Conservation (phyloP, 768 basidiomycete species). For the Tulasnella sp. region DNA sequence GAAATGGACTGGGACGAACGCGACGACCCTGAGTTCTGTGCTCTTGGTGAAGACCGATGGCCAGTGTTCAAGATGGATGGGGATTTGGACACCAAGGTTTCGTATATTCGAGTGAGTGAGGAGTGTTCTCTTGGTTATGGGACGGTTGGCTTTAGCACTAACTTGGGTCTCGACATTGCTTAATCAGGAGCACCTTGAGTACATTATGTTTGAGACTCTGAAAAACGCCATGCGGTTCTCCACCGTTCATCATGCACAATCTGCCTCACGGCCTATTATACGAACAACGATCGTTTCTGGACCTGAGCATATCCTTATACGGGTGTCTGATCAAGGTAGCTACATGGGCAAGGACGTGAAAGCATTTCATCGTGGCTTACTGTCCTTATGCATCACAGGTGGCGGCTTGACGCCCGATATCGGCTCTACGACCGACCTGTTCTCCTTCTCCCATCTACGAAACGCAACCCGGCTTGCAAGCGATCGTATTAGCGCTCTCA, state of each 20-base stretch:
- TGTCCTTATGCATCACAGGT: constrained; percentile 34
- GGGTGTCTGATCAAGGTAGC: constrained; percentile 84
- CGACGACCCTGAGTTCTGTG: constrained; percentile 25
- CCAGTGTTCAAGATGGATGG: constrained; percentile 67
- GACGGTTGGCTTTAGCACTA: background rate
- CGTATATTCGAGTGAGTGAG: constrained; percentile 66
- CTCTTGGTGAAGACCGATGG: constrained; percentile 21
- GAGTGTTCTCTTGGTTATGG: background rate
- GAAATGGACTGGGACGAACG: constrained; percentile 38
- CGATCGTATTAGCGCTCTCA: constrained; percentile 56
- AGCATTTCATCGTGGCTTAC: background rate
- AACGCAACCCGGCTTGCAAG: constrained; percentile 61
- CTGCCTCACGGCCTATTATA: constrained; percentile 43
- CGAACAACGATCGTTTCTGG: constrained; percentile 66
- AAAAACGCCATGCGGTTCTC: constrained; percentile 73
- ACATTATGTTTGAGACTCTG: constrained; percentile 79
- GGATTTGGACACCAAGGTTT: constrained; percentile 54
- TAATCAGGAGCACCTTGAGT: constrained; percentile 27
- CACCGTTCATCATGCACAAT: background rate
- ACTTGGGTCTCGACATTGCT: background rate
- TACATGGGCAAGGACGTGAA: background rate
- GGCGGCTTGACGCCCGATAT: constrained; percentile 50
- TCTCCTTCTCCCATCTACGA: constrained; percentile 80
- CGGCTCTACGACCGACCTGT: constrained; percentile 60
- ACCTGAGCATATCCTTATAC: constrained; percentile 61